phyloP scores from a whole-genome alignment of 2,329 filamentous ascomycete genomes.

The Sarocladium oryzae region DNA sequence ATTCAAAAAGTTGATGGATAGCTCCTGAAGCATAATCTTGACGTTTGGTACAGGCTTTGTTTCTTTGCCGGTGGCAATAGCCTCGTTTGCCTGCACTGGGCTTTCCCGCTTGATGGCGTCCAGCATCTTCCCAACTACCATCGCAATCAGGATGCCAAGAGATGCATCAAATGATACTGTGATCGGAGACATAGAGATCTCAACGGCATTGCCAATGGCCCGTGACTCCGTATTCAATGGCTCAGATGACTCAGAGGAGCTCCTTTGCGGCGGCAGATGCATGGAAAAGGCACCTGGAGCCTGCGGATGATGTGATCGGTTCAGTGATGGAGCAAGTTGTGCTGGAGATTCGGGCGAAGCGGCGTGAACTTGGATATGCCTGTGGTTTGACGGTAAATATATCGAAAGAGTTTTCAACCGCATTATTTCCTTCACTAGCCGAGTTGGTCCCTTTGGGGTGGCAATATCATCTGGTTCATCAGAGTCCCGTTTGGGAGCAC shows the following conservation, averaged over 20 bases:
- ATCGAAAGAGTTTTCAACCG: constrained; percentile 44
- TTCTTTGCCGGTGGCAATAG: neutral
- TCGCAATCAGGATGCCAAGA: constrained; percentile 47
- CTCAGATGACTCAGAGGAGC: constrained; percentile 4
- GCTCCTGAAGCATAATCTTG: constrained; percentile 40
- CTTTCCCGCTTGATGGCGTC: constrained; percentile 32
- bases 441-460: constrained; percentile 46
- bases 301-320: constrained; percentile 39
- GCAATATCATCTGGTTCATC: constrained; percentile 32
- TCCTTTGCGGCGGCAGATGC: constrained; percentile 17
- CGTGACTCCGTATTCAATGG: constrained; percentile 1
- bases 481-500: neutral
- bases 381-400: constrained; percentile 46
- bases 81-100: neutral
- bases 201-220: constrained; percentile 27
- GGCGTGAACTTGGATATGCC: constrained; percentile 32
- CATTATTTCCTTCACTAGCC: constrained; percentile 50
- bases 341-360: constrained; percentile 21
- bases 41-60: constrained; percentile 9
- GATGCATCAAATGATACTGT: constrained; percentile 50
- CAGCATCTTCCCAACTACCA: constrained; percentile 43
- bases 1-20: constrained; percentile 51
- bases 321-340: constrained; percentile 25
- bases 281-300: constrained; percentile 58
- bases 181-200: constrained; percentile 46